These are phyloP conservation scores for Neopestalotiopsis rosae DNA, from an alignment of 2,329 filamentous ascomycete species.

Conservation along the genomic window DNA sequence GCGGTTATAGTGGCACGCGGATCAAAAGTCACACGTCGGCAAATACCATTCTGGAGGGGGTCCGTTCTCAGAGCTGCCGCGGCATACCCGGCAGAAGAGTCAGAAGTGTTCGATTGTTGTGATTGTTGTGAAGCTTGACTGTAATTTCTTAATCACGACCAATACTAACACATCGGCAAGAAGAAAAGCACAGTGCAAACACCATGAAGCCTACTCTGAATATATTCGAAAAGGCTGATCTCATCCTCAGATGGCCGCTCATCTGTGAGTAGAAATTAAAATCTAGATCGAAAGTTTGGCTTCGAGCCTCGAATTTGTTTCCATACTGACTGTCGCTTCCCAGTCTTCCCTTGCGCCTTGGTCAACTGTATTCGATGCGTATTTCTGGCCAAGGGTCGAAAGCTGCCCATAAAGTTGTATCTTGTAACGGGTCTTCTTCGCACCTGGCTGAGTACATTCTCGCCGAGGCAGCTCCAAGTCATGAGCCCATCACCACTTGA, in stretches of 20 bases:
- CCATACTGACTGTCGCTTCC: background rate
- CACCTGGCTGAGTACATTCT: constrained; percentile 19
- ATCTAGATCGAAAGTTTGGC: too few species aligned
- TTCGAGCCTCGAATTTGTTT: too few species aligned
- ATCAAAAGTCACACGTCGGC: too few species aligned
- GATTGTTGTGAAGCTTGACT: background rate
- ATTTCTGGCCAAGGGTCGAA: constrained; percentile 22
- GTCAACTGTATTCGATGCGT: constrained; percentile 27
- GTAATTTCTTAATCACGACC: background rate
- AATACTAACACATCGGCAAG: background rate
- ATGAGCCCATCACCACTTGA: constrained; percentile 14
- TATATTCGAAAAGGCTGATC: background rate
- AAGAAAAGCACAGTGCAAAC: background rate
- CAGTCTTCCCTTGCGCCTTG: constrained; percentile 30
- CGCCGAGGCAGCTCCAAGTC: constrained; percentile 19
- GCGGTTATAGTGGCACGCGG: too few species aligned
- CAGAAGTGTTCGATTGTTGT: too few species aligned
- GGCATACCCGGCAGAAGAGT: too few species aligned
- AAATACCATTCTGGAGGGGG: too few species aligned
- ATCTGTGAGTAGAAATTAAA: background rate
- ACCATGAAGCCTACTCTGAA: constrained; percentile 3
- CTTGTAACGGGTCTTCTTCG: constrained; percentile 20
- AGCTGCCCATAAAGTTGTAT: constrained; percentile 24
- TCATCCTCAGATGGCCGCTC: background rate
- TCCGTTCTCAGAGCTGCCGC: too few species aligned